Base-by-base conservation (phyloP, 441 rosid genomes). In the Gossypium trilobum region DNA sequence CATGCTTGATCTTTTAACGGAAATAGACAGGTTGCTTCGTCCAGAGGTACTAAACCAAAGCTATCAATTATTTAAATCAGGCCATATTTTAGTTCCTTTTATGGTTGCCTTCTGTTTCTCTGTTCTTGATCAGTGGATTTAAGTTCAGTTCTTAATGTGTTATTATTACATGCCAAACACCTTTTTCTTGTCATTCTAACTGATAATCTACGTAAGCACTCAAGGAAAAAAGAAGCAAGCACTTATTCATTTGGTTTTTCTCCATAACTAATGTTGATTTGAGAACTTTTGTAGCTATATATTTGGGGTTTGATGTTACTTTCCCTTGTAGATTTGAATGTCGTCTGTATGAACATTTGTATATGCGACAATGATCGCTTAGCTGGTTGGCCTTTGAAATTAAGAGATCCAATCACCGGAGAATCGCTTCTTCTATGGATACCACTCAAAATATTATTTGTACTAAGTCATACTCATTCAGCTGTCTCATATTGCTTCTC, bases 21-120 rank as follows among this genome's bases (percentile, higher is more conserved):
- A 95, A 87, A 78, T 95, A 65, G 98, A 95, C 73, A 85, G 98
- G 42, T 31, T 95, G 73, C 97, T 95, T 81, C 99, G 97, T 57
- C 98, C 99, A 4, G 99, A 95, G 98, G 99, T 91, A 94, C 76
- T 42, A 31, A 46, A 33, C 55, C 25, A 29, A 55, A 46, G 8
- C 61, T 14, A 31, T 33, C 48, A 29, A 55, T 44, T 14, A 23
- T 17, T 33, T 29, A 29, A 62, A 19, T 19, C 13, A 16, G 19
- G 11, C 74, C 20, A 9, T 29, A 7, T 3, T 39, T 59, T 46
- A 10, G 27, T 52, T 42, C 46, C 51, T 62, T 17, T 68, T 44
- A 9, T 14, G 54, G 8, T 42, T 48, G 29, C 58, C 1, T 7
- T 69, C 50, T 61, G 13, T 54, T 29, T 42, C 25, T 25, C n/a